These are phyloP conservation scores for Aspergillus spinulosporus DNA, from an alignment of 2,329 filamentous ascomycete species.

Conservation along the genomic window DNA sequence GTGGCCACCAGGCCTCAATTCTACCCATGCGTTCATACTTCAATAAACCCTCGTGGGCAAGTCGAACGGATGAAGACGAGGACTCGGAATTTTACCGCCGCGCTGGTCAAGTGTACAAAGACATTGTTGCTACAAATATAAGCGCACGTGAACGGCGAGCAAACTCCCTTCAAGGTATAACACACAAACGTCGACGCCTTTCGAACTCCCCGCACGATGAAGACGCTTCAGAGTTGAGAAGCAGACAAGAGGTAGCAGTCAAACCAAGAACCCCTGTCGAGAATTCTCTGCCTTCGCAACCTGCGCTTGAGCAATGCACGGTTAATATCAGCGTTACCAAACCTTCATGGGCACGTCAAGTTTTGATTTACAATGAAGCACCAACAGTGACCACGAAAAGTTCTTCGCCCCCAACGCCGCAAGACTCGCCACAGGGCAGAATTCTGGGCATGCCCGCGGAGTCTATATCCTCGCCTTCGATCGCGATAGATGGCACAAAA, in stretches of 20 bases:
- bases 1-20: background rate
- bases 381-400: background rate
- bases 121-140: constrained; percentile 46
- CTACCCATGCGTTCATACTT: constrained; percentile 51
- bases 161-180: constrained; percentile 8
- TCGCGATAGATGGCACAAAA: background rate
- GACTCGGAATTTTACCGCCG: constrained; percentile 51
- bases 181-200: constrained; percentile 28
- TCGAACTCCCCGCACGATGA: constrained; percentile 17
- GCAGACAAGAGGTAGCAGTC: background rate
- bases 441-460: background rate
- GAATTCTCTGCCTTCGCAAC: background rate
- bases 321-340: background rate
- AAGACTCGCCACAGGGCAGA: background rate
- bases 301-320: background rate
- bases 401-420: background rate
- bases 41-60: constrained; percentile 56
- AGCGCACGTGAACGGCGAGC: constrained; percentile 33
- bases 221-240: background rate
- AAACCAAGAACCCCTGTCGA: background rate
- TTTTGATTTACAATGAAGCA: background rate
- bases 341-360: background rate
- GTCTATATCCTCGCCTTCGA: background rate
- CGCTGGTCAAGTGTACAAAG: constrained; percentile 48
- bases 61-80: constrained; percentile 36